Evolutionary conservation across 164 flowering plant species (phyloP).

Genomic region (Stephania yunnanensis): DNA sequence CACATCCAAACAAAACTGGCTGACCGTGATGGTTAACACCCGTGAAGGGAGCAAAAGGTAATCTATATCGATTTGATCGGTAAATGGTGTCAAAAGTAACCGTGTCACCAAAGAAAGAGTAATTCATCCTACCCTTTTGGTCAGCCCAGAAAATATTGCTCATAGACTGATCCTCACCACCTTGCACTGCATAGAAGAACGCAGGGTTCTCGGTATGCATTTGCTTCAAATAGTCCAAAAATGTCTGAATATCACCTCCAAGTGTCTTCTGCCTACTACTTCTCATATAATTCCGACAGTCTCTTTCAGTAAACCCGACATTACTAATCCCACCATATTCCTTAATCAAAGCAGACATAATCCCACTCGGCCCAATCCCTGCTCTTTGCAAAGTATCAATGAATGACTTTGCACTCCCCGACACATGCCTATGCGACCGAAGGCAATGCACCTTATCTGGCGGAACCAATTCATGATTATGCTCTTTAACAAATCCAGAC

Average conservation of each 20-base stretch:
- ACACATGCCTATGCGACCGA: constrained; percentile 35
- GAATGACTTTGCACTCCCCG: constrained; percentile 32
- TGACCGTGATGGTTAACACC: constrained; percentile 90
- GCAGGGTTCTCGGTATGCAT: constrained; percentile 39
- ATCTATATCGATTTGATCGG: constrained; percentile 62
- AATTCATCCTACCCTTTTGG: constrained; percentile 51
- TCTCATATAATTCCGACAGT: constrained; percentile 41
- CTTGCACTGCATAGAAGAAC: constrained; percentile 70
- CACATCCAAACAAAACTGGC: constrained; percentile 87
- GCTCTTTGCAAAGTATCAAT: constrained; percentile 38
- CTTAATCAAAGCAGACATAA: constrained; percentile 35
- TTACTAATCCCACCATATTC: constrained; percentile 36
- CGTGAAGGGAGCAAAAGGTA: constrained; percentile 84
- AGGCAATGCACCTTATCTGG: constrained; percentile 33
- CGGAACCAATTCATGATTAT: constrained; percentile 33
- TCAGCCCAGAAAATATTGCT: constrained; percentile 88
- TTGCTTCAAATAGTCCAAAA: constrained; percentile 26
- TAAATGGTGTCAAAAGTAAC: constrained; percentile 77
- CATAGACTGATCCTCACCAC: constrained; percentile 48
- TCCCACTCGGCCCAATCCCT: constrained; percentile 35
- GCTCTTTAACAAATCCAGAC: constrained; percentile 27
- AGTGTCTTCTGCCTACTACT: constrained; percentile 34
- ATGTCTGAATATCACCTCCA: constrained; percentile 31
- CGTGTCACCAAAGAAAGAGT: constrained; percentile 71
- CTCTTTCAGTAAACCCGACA: constrained; percentile 37